Conservation (phyloP, 1,284 basidiomycete genomes). For the Sphagnurus paluster region DNA sequence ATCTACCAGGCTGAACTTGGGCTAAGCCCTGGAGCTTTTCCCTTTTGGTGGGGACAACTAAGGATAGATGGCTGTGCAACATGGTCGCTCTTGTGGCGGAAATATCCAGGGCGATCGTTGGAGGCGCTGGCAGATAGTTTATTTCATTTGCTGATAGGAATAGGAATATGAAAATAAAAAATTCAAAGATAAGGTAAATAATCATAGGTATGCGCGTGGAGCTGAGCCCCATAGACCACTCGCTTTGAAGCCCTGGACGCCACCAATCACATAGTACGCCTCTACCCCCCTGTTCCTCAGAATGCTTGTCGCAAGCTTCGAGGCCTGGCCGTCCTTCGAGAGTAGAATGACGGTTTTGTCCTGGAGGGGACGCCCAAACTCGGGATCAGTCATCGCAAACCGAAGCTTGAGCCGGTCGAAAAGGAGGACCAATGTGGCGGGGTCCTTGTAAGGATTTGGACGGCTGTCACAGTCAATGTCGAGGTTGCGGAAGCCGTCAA, state of each 20-base stretch:
- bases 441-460: slow-evolving; percentile 17
- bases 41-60: too few species aligned
- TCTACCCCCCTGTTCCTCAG: slow-evolving; percentile 22
- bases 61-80: too few species aligned
- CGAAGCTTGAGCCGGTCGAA: slow-evolving; percentile 15
- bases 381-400: slow-evolving; percentile 16
- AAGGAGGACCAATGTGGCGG: slow-evolving; percentile 1
- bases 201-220: slow-evolving; percentile 1
- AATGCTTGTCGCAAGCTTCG: slow-evolving; percentile 22
- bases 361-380: slow-evolving; percentile 17
- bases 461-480: slow-evolving; percentile 11
- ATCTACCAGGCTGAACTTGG: too few species aligned
- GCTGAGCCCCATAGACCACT: slow-evolving; percentile 18
- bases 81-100: too few species aligned
- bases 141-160: too few species aligned
- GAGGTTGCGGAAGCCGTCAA: slow-evolving; percentile 13
- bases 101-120: too few species aligned
- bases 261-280: slow-evolving; percentile 23
- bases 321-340: slow-evolving; percentile 22
- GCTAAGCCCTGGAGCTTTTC: too few species aligned
- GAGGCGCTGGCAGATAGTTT: too few species aligned
- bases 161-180: too few species aligned
- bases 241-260: slow-evolving; percentile 17
- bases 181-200: too few species aligned
- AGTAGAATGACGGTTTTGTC: slow-evolving; percentile 20